phyloP scores from a whole-genome alignment of 23 red algal species.

The Cyanidium caldarium region DNA sequence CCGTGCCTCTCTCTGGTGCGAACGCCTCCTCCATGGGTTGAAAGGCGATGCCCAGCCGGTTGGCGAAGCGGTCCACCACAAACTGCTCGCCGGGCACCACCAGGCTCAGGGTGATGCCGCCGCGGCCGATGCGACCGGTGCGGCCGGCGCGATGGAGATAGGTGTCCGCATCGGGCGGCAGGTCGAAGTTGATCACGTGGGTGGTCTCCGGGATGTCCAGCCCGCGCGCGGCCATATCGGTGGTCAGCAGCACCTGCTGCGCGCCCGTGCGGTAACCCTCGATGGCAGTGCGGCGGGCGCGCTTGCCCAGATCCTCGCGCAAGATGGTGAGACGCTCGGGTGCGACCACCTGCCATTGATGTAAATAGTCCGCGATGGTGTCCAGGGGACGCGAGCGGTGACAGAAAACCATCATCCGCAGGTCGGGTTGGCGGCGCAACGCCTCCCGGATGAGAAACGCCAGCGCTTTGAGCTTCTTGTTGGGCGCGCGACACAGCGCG shows the following conservation, averaged over 20 bases:
- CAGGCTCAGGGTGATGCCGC: conserved; percentile 29
- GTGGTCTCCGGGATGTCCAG: conserved; percentile 61
- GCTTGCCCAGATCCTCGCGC: background rate
- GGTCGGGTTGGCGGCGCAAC: background rate
- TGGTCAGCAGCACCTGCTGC: conserved; percentile 37
- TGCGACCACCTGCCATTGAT: background rate
- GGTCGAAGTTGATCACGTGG: conserved; percentile 84
- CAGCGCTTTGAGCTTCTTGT: conserved; percentile 1
- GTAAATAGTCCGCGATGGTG: background rate
- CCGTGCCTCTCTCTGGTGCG: background rate
- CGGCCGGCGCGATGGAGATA: conserved; percentile 62
- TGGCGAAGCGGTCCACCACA: conserved; percentile 38
- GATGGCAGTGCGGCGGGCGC: background rate
- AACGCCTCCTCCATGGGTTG: background rate
- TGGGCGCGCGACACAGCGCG: background rate
- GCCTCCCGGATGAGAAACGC: background rate
- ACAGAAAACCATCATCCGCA: background rate
- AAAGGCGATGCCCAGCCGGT: conserved; percentile 36
- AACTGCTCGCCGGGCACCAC: conserved; percentile 44
- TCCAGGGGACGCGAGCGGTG: background rate
- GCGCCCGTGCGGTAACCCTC: conserved; percentile 31
- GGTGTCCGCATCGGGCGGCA: conserved; percentile 77
- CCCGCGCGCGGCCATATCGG: conserved; percentile 76
- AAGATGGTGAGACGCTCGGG: background rate
- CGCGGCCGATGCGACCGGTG: conserved; percentile 26